Evolutionary conservation across 805 yeast genomes (phyloP), one percentile per base, ranked within the genome.

Genomic region (Wickerhamomyces queroliae): DNA sequence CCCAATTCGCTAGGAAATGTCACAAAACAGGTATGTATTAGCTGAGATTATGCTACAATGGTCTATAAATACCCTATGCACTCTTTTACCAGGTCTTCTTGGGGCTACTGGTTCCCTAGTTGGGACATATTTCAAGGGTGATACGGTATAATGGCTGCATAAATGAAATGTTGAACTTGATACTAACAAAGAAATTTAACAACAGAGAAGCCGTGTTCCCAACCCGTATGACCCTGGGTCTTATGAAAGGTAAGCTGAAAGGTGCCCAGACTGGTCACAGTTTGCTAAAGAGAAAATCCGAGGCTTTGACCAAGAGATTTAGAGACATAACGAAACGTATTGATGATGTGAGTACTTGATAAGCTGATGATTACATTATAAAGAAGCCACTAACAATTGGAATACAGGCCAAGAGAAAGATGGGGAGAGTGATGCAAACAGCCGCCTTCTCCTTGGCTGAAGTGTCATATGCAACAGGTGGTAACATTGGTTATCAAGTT

Each of bases 231-330:
- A 91, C 98, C 43, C 76, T 91, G 51, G 89, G 95, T 36, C 63
- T 86, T 44, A 93, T 93, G 98, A 93, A 93, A 70, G 76, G 85
- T 44, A 93, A 93, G 64, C 77, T 93, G 59, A 91, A 90, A 66
- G 99, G 99, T 40, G 99, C 99, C 2, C 90, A 87, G 55, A 95
- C 87, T 58, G 99, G 99, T 27, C 95, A 93, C 62, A 85, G 95
- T 13, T 71, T 91, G 49, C 69, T 91, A 63, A 91, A 91, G 70
- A 78, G 98, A 65, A 91, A 91, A 63, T 89, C 97, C 6, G 99
- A 91, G 66, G 99, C 99, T 1, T 72, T 91, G 59, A 93, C 98
- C 17, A 89, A 90, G 63, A 74, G 99, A 55, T 91, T 91, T 69
- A 81, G 99, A 64, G 99, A 91, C 52, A 91, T 91, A 56, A 89